Evolutionary conservation across 2,329 filamentous ascomycete genomes (phyloP).

Genomic region (Apiospora phragmitis): DNA sequence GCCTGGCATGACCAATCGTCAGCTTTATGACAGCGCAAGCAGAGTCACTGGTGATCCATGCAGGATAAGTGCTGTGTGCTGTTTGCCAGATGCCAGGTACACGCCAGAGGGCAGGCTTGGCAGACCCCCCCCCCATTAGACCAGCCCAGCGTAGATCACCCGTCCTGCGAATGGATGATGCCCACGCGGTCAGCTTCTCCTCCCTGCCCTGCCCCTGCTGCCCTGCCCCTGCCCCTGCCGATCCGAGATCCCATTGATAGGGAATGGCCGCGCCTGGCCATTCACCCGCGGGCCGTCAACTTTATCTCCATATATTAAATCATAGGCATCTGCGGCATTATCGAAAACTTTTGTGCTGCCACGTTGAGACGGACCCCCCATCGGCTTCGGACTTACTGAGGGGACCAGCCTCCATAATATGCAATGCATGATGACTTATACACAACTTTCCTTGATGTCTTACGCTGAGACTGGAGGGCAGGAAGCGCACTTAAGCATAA

Average conservation of each 20-base stretch:
- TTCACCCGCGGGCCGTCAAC: background rate
- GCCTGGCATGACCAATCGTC: background rate
- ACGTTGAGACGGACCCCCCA: background rate
- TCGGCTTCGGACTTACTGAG: background rate
- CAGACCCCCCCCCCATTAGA: background rate
- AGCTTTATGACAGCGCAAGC: background rate
- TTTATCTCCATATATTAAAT: background rate
- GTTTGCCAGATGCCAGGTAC: background rate
- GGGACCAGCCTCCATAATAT: conserved; percentile 4
- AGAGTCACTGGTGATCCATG: background rate
- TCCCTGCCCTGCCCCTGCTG: too few species aligned
- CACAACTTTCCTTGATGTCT: background rate
- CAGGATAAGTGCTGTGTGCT: background rate
- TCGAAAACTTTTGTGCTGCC: background rate
- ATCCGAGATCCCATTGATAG: too few species aligned
- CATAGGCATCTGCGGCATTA: conserved; percentile 3
- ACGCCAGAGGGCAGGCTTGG: background rate
- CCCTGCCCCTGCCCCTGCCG: too few species aligned
- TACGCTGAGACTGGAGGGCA: background rate
- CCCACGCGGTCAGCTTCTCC: too few species aligned
- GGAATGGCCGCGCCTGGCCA: too few species aligned
- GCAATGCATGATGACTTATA: conserved; percentile 7
- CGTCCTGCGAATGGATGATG: too few species aligned
- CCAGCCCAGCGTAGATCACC: too few species aligned
- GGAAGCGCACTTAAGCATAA: background rate